Conservation (phyloP, 371 early-diverging fungal genomes). For the Rhizopus stolonifer region DNA sequence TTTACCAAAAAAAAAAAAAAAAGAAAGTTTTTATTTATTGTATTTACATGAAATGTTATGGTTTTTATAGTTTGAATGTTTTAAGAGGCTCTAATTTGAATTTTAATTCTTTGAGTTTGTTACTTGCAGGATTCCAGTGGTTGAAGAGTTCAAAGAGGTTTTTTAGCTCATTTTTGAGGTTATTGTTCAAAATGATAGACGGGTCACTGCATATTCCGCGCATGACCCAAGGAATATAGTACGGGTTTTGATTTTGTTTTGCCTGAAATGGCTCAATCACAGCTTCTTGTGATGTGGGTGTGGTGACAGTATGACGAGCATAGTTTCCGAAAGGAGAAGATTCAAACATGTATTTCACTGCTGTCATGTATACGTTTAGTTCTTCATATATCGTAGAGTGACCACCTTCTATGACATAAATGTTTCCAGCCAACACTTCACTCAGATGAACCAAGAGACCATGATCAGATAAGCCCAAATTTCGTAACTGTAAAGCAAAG, state of each 20-base stretch:
- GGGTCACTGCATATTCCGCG: constrained; percentile 75
- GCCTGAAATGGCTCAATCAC: constrained; percentile 49
- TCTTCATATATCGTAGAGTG: constrained; percentile 96
- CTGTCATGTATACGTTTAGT: constrained; percentile 76
- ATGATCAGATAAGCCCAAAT: constrained; percentile 83
- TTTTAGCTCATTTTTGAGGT: constrained; percentile 59
- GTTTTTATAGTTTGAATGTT: constrained; percentile 12
- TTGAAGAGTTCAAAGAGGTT: constrained; percentile 64
- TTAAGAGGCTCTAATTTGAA: constrained; percentile 80
- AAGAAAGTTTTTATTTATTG: too few species aligned
- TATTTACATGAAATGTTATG: too few species aligned
- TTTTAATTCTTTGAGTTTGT: constrained; percentile 76
- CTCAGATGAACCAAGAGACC: constrained; percentile 82
- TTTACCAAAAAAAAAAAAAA: neutral
- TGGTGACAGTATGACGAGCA: neutral
- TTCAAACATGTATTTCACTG: constrained; percentile 43
- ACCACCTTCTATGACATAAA: constrained; percentile 86
- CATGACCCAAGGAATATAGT: constrained; percentile 90
- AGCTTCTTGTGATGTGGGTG: constrained; percentile 10
- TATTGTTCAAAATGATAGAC: constrained; percentile 52
- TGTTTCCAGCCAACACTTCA: constrained; percentile 85
- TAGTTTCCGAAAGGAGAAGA: constrained; percentile 36
- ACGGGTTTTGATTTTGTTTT: constrained; percentile 74
- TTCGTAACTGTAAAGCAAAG: constrained; percentile 81
- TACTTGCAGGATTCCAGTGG: constrained; percentile 78